Base-by-base conservation (phyloP, 2,329 filamentous ascomycete species). In the Fusarium coicis region DNA sequence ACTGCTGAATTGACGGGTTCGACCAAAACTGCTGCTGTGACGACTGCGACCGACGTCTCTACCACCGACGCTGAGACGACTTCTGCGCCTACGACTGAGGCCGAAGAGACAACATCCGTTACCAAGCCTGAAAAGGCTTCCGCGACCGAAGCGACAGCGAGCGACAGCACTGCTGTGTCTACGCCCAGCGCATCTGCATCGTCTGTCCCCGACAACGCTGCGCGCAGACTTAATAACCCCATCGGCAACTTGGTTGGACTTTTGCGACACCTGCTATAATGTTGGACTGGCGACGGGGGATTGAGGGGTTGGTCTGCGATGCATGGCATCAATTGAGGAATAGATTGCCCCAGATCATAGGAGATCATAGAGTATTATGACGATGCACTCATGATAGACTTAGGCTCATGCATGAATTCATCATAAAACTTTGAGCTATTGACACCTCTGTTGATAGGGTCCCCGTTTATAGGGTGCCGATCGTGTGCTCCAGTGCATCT, bases 151-250 rank as follows among this genome's bases (percentile, higher is more conserved):
- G 23, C 43, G 6, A 32, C 50, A 11, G n/a, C 49, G 4, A 70
- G 42, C 36, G 39, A 42, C 12, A 30, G 36, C 19, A 26, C 30
- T 21, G 30, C 42, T 5, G 12, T 30, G 12, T 40, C 53, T 4
- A 71, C 67, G 15, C 55, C 70, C 5, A 73, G 46, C 16, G 34
- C 70, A 30, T 54, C 59, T 39, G 4, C 26, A 19, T 66, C 70
- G 1, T 40, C 37, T 7, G 23, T 66, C 5, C 37, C 66, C 12
- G 56, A 61, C 23, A 69, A 66, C n/a, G 70, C 65, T 11, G 47
- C 70, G n/a, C 43, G 26, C 7, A 66, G 66, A 10, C 46, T 66
- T 14, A 43, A 47, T 7, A 70, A 50, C 9, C 70, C 70, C 1
- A 42, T 73, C 14, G 70, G 70, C 4, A 60, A 58, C 23, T 10